Evolutionary conservation across 768 basidiomycete species (phyloP), one percentile per base, ranked within the genome.

Genomic region (Tephrocybe sp.): DNA sequence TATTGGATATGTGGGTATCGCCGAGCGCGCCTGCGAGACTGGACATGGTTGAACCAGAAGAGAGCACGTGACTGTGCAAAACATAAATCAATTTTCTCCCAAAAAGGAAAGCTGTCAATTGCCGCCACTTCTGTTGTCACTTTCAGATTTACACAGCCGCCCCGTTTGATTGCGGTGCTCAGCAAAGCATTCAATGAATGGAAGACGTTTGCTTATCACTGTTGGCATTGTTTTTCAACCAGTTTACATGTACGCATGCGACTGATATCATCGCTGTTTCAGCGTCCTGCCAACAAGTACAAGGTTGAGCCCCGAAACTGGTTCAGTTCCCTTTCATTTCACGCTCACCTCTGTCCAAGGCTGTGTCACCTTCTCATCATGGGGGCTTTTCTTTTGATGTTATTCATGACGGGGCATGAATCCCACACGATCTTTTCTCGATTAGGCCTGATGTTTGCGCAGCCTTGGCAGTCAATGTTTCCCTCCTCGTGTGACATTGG

Each of bases 21-120:
- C 74, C 78, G 23, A 84, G 68, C 3, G 82, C 81, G 41, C 78
- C 79, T 40, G 81, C 80, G 27, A 83, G 67, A 29, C 79, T 82
- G 34, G 82, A 83, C 82, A 84, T 84, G 15, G 29, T 52, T 46
- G 7, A 49, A 38, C 27, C 9, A 24, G 7, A 10, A 19, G 19
- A 12, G 5, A 23, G 22, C 46, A 50, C 49, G 50, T 49, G 48
- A 53, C 40, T 8, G 3, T 15, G 44, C 15, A 37, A n/a, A 13
- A 34, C 25, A 29, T 30, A 11, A 29, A 29, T n/a, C 39, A 50
- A 29, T 31, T 21, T 18, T 21, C 11, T 41, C 47, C 30, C 8
- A 30, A 48, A 47, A 47, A 50, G 50, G 45, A 38, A 39, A 49
- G 13, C 18, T 31, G 42, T 36, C 23, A 29, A 39, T 22, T 30